Conservation (phyloP, 768 basidiomycete genomes). For the Psilocybe cyanescens region DNA sequence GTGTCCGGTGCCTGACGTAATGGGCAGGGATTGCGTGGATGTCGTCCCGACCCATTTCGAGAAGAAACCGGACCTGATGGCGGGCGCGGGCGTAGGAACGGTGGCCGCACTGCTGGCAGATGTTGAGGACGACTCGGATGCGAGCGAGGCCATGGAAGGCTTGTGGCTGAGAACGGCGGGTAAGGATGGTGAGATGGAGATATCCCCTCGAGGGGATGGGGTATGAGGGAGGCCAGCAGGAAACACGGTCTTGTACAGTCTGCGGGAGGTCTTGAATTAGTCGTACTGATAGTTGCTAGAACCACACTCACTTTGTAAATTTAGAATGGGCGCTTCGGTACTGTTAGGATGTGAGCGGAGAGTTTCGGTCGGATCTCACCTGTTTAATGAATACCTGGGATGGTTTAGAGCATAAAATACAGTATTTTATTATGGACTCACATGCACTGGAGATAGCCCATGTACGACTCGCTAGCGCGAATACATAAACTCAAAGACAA, state of each 20-base stretch:
- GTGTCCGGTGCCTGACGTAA: conserved; percentile 17
- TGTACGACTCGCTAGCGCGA: conserved; percentile 65
- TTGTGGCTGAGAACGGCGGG: conserved; percentile 19
- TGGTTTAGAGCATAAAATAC: conserved; percentile 2
- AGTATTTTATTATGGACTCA: conserved; percentile 32
- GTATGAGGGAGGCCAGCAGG: conserved; percentile 52
- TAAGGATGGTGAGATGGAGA: conserved; percentile 11
- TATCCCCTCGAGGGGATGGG: conserved; percentile 33
- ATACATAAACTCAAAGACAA: conserved; percentile 5
- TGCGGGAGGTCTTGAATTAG: conserved; percentile 24
- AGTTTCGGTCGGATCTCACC: conserved; percentile 32
- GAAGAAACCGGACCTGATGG: conserved; percentile 34
- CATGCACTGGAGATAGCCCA: conserved; percentile 81
- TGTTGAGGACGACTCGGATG: conserved; percentile 25
- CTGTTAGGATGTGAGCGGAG: neutral
- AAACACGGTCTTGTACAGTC: conserved; percentile 69
- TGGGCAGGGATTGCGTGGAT: conserved; percentile 20
- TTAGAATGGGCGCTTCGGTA: conserved; percentile 68
- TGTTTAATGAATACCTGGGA: conserved; percentile 53
- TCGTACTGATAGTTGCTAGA: neutral
- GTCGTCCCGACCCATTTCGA: conserved; percentile 38
- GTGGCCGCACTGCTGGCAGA: conserved; percentile 22
- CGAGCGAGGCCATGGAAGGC: conserved; percentile 23
- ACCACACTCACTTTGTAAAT: conserved; percentile 60
- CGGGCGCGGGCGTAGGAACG: conserved; percentile 12